Base-by-base conservation (phyloP, 2,329 filamentous ascomycete species). In the Ascochyta rabiei region DNA sequence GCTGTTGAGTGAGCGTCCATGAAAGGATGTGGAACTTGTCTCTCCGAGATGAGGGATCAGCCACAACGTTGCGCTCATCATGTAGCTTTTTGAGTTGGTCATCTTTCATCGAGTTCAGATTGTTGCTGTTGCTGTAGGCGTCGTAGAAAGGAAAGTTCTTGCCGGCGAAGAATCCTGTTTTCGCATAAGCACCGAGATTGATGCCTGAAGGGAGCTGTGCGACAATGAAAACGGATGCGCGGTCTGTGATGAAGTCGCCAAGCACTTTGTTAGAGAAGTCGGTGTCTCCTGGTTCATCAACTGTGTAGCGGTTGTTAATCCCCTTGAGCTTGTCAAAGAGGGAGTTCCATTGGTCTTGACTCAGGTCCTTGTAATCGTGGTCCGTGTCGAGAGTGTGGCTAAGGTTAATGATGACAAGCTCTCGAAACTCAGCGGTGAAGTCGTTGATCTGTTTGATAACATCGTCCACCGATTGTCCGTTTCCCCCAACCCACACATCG, bases 381-480 rank as follows among this genome's bases (percentile, higher is more conserved):
- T 77, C 73, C 4, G 77, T 76, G 57, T 80, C 75, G 13, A 79
- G 64, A 4, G 76, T 77, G 39, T 81, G 80, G 15, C 75, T 75
- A n/a, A 82, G 65, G 30, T 78, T 74, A 47, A 82, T 71, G 52
- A 82, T 77, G 46, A 82, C 69, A 45, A 82, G 68, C 56, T 82
- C 80, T 10, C 77, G 61, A 57, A 78, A 76, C 18, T 79, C 67
- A 6, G 66, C 54, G 1, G 77, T 80, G 57, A 82, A 82, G 18
- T 70, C 65, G 62, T 81, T 81, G 56, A 82, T 67, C 33, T 80
- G 73, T 26, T 57, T 63, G 51, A 82, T 73, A 15, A 81, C 73
- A 3, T 79, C 74, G 18, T 73, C 64, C 1, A 82, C 69, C 3
- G 72, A 70, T 60, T 79, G 75, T 2, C 80, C 80, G n/a, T 78